Base-by-base conservation (phyloP, 2,329 filamentous ascomycete genomes). In the Conoideocrella luteorostrata region DNA sequence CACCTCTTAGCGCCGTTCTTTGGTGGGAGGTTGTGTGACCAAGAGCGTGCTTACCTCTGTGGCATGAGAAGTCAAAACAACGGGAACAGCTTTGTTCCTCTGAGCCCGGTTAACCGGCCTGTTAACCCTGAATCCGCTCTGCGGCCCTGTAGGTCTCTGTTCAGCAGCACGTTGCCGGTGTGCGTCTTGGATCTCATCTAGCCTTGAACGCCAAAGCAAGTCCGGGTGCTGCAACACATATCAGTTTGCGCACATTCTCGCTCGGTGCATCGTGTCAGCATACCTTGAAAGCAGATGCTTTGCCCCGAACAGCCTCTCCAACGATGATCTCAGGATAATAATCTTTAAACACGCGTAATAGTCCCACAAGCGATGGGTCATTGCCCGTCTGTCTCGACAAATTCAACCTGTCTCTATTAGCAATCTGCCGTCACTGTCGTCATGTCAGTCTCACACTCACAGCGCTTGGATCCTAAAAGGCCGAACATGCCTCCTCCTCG, bases 291-390 rank as follows among this genome's bases (percentile, higher is more conserved):
- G 78, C 71, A 4, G 77, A 75, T 1, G 79, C 78, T 47, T 75
- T 74, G 29, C 78, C 78, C 42, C 71, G 70, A 23, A 79, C 75
- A 4, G 77, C 70, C 50, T 84, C 83, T 18, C 84, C 86, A 12
- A 91, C 76, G 47, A 94, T 87, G 43, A 94, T 87, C 59, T 95
- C 88, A 0, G 88, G 88, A 56, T 91, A 94, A 62, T 91, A 94
- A 59, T 91, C 88, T 59, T 93, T 93, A 68, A 84, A 94, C n/a
- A 91, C 80, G 44, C 84, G 78, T 39, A 94, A 68, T 15, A 95
- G 70, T 3, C 86, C 86, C 29, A 85, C 73, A 28, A 95, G 68
- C 41, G 81, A 76, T 39, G 83, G 84, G 44, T 95, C 88, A 55
- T 86, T 84, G 15, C 82, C 83, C 4, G 72, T 76, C 55, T 80